phyloP scores from a whole-genome alignment of 225 moss, liverwort and hornwort genomes.

The Asterella californica region DNA sequence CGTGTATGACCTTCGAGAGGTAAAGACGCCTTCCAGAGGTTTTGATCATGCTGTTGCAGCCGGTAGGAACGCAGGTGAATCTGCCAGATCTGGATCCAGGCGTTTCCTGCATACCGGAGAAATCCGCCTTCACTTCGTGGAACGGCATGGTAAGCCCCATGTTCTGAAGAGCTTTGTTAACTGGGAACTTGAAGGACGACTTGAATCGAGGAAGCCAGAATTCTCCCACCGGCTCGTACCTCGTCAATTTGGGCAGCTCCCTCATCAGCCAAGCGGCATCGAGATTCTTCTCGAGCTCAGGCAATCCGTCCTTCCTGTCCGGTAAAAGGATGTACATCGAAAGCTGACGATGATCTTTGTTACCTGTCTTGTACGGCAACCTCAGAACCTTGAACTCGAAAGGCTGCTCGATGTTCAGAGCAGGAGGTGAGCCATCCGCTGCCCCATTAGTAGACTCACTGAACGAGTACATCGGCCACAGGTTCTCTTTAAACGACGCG shows the following conservation, averaged over 20 bases:
- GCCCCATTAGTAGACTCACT: conserved; percentile 1
- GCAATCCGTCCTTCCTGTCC: conserved; percentile 62
- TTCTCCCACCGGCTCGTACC: conserved; percentile 50
- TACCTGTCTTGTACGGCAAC: conserved; percentile 50
- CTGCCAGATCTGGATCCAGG: conserved; percentile 24
- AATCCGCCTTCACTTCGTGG: conserved; percentile 56
- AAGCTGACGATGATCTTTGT: conserved; percentile 53
- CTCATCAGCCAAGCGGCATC: conserved; percentile 47
- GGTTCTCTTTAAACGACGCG: conserved; percentile 9
- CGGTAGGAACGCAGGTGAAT: conserved; percentile 17
- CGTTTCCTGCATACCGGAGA: conserved; percentile 58
- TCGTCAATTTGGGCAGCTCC: conserved; percentile 51
- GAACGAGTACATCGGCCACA: conserved; percentile 22
- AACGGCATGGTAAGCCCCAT: conserved; percentile 68
- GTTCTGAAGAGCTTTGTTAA: conserved; percentile 52
- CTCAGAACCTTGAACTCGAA: conserved; percentile 67
- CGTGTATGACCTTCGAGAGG: conserved; percentile 73
- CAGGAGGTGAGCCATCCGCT: not conserved
- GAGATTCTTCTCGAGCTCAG: conserved; percentile 60
- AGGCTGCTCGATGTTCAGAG: conserved; percentile 16
- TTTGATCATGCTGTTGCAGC: conserved; percentile 33
- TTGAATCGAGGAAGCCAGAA: conserved; percentile 78
- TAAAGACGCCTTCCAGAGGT: conserved; percentile 40
- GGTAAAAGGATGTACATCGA: conserved; percentile 85
- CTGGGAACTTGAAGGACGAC: conserved; percentile 61